These are phyloP conservation scores for Cocos nucifera DNA, from an alignment of 176 grass and related monocot genomes.

Conservation along the genomic window DNA sequence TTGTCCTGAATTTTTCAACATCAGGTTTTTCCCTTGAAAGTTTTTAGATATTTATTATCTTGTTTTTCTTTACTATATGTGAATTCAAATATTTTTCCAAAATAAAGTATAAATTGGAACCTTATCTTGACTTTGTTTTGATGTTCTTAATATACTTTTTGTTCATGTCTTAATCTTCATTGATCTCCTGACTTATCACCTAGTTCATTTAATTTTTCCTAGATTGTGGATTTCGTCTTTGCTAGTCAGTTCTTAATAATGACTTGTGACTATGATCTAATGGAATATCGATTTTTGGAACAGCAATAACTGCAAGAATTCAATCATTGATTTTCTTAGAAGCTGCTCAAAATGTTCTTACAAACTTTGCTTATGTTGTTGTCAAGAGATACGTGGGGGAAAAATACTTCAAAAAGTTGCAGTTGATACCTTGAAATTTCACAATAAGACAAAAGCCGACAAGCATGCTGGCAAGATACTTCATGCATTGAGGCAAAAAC, in stretches of 20 bases:
- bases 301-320: constrained; percentile 73
- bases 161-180: too few species aligned
- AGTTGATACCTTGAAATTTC: not conserved
- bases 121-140: too few species aligned
- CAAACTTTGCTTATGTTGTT: constrained; percentile 81
- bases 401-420: constrained; percentile 20
- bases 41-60: too few species aligned
- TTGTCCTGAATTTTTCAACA: too few species aligned
- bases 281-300: constrained; percentile 12
- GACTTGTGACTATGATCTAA: not conserved
- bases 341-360: constrained; percentile 73
- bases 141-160: too few species aligned
- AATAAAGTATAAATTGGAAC: too few species aligned
- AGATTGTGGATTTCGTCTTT: too few species aligned
- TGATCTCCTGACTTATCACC: too few species aligned
- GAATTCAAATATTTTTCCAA: too few species aligned
- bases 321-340: constrained; percentile 40
- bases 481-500: not conserved
- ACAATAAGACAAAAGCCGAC: not conserved
- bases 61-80: too few species aligned
- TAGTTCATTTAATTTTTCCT: too few species aligned
- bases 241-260: not conserved
- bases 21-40: too few species aligned
- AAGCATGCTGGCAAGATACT: not conserved
- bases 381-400: constrained; percentile 55